A percentile compares a stretch with the other conserved stretches of the same genome.
Conservation (phyloP, 1,139 yeast genomes). For the Candida mesenterica region DNA sequence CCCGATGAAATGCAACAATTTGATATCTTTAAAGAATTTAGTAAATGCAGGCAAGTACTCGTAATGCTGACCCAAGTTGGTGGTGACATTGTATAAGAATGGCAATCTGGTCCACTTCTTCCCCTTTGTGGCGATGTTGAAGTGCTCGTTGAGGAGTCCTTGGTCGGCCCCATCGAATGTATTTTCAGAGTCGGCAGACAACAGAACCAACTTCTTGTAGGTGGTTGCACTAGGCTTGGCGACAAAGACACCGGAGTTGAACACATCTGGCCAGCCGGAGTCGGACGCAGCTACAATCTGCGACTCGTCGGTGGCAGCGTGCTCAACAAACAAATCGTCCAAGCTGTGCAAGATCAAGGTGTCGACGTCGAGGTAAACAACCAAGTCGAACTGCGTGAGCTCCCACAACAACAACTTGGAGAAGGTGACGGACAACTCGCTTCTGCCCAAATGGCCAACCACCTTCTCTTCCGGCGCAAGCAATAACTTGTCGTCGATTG, state of each 20-base stretch:
- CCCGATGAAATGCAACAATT: conserved; percentile 31
- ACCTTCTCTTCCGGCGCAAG: conserved; percentile 22
- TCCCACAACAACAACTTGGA: conserved; percentile 31
- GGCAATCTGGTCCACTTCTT: conserved; percentile 29
- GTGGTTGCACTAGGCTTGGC: conserved; percentile 23
- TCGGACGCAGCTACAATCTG: conserved; percentile 32
- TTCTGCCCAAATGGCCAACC: conserved; percentile 22
- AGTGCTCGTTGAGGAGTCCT: conserved; percentile 32
- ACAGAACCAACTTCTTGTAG: conserved; percentile 19
- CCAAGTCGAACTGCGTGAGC: conserved; percentile 21
- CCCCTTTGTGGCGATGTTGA: conserved; percentile 17
- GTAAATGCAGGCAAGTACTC: conserved; percentile 32
- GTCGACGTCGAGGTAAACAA: conserved; percentile 33
- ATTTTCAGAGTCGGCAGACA: conserved; percentile 12
- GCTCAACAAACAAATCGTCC: conserved; percentile 24
- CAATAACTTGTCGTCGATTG: conserved; percentile 22
- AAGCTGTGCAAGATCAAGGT: conserved; percentile 26
- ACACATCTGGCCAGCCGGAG: conserved; percentile 40
- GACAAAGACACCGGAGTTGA: conserved; percentile 33
- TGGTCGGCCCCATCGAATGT: conserved; percentile 38
- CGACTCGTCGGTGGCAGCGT: conserved; percentile 12
- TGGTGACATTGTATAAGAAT: conserved; percentile 32
- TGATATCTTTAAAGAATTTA: conserved; percentile 28
- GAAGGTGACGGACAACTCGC: conserved; percentile 29
- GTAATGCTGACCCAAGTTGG: conserved; percentile 25